A percentile compares a stretch with the other conserved stretches of the same genome.
phyloP scores from a whole-genome alignment of 139 green algal species.

The Closterium sp. region DNA sequence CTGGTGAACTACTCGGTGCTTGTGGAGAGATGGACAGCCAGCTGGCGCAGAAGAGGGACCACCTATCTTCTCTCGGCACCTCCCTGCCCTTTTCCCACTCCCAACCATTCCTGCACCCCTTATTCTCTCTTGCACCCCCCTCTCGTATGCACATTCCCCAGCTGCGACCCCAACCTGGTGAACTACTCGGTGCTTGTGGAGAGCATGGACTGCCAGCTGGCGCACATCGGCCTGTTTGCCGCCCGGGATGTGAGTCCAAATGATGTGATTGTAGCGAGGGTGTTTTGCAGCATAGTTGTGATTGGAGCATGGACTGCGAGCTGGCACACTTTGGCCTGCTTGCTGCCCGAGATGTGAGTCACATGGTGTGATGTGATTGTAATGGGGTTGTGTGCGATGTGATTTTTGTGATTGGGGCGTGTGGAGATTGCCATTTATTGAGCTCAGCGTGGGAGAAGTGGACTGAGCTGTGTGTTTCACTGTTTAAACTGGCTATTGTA shows the following conservation, averaged over 20 bases:
- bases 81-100: too few relatives aligned
- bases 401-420: too few relatives aligned
- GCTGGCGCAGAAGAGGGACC: too few relatives aligned
- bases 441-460: too few relatives aligned
- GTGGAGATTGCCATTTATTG: too few relatives aligned
- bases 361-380: not conserved
- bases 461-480: too few relatives aligned
- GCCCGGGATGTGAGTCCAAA: not conserved
- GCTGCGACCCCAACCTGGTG: constrained; percentile 14
- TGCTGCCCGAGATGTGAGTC: not conserved
- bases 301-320: not conserved
- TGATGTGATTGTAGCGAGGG: not conserved
- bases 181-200: not conserved
- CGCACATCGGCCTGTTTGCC: not conserved
- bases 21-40: not conserved
- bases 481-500: too few relatives aligned
- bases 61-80: too few relatives aligned
- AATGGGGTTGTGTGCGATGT: too few relatives aligned
- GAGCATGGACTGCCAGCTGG: not conserved
- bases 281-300: not conserved
- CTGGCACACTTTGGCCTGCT: not conserved
- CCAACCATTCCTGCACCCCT: too few relatives aligned
- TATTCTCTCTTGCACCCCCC: too few relatives aligned
- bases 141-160: not conserved
- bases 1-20: not conserved